Evolutionary conservation across 306 rosid genomes (phyloP), one percentile per base, ranked within the genome.

Genomic region (Rubus idaeus): DNA sequence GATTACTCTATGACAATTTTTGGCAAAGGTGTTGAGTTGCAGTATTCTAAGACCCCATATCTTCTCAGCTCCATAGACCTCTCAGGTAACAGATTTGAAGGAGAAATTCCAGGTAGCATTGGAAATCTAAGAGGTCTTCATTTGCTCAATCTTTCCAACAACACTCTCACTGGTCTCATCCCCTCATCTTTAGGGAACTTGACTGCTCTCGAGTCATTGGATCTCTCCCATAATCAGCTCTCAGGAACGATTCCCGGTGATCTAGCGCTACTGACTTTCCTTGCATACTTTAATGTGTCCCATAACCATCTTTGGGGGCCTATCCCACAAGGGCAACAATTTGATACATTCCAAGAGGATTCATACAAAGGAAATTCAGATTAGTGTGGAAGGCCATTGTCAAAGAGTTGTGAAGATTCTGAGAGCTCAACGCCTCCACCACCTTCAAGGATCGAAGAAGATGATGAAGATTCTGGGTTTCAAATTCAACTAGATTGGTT

Each of bases 201-300:
- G 70, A 26, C 55, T 6, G 16, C 9, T 9, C 80, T 76, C 4
- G 74, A 81, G 30, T 70, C 80, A 0, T 44, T 81, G 6, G 77
- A 81, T 41, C 70, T 76, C 8, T 81, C 77, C 20, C 2, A 10
- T 1, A 81, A 81, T 37, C 20, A 53, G 47, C 68, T 81, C 53
- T 71, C 74, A 5, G 56, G 80, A 68, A 35, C 1, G 61, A 81
- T 81, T 52, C 77, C 84, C 35, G 2, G 7, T 8, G 14, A 13
- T 17, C 37, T 71, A 37, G 30, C n/a, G 0, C 47, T 53, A 4
- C 55, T 71, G 52, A 76, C 10, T 7, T 80, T 75, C 71, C 84
- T 81, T 3, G 40, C 17, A 1, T 58, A 16, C 4, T 74, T 74
- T 13, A 74, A 58, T 44, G 77, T 73, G 8, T 73, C 68, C 10